phyloP scores from a whole-genome alignment of 2,329 filamentous ascomycete genomes.

The Stagonosporopsis cucurbitacearum region DNA sequence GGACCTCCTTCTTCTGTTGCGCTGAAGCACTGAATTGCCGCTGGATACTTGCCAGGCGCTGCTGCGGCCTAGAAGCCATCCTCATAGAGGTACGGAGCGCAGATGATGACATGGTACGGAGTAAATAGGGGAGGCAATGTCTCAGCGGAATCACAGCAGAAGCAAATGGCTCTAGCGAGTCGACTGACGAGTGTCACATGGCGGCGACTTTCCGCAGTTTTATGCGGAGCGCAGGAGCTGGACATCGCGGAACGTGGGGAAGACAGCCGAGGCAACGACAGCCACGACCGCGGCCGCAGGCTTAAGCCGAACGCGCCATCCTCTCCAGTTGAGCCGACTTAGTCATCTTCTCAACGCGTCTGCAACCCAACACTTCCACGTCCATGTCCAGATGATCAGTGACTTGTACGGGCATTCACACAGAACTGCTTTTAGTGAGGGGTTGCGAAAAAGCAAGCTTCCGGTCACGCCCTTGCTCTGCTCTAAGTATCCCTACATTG shows the following conservation, averaged over 20 bases:
- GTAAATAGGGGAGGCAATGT: background rate
- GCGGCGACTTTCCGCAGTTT: constrained; percentile 30
- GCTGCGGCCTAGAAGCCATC: constrained; percentile 47
- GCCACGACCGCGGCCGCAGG: constrained; percentile 5
- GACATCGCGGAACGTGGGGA: constrained; percentile 37
- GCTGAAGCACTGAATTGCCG: constrained; percentile 47
- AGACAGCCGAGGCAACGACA: constrained; percentile 33
- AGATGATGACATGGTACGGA: constrained; percentile 38
- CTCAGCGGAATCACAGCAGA: constrained; percentile 8
- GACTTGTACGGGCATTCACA: background rate
- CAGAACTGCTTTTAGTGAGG: background rate
- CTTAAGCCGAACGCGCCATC: constrained; percentile 1
- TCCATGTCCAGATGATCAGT: background rate
- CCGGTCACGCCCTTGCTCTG: constrained; percentile 8
- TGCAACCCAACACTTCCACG: background rate
- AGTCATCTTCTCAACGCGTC: background rate
- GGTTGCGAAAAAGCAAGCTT: background rate
- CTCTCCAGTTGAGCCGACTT: constrained; percentile 6
- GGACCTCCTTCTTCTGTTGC: constrained; percentile 66
- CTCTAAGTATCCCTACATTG: background rate
- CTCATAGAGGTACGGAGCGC: constrained; percentile 42
- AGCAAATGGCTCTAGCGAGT: constrained; percentile 32
- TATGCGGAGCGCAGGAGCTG: constrained; percentile 25
- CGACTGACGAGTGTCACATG: constrained; percentile 39
- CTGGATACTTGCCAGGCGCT: constrained; percentile 46